Base-by-base conservation (phyloP, 805 yeast genomes). In the Metschnikowia dekortorum region DNA sequence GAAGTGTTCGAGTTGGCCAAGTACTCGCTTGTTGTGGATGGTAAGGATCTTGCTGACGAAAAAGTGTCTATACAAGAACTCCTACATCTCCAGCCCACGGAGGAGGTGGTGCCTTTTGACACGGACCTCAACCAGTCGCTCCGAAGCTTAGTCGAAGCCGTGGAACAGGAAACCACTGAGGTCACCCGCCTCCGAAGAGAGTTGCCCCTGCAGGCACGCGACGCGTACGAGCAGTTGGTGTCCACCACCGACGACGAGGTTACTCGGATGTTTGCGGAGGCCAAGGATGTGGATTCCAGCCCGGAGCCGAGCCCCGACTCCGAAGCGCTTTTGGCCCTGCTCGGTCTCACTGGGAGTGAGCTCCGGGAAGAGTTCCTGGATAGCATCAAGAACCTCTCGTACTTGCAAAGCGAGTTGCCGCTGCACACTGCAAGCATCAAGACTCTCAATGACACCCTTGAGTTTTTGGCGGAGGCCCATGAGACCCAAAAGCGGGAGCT, bases 21-120 rank as follows among this genome's bases (percentile, higher is more conserved):
- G 43, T 68, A 74, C 51, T 80, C 84, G 8, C 54, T 89, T 53
- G 71, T 77, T 1, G 73, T 89, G 13, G 85, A 82, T 59, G 91
- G 87, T 6, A 61, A 59, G 30, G 75, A 74, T 39, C 61, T 72
- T 55, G 57, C 69, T 5, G 52, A 54, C 1, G 63, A 53, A 10
- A 56, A 58, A 18, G 38, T 13, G 48, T 59, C 56, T 9, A 55
- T 67, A 11, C 54, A 50, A 36, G 67, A 65, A 10, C 39, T 67
- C 4, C 52, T 72, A 8, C 54, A 68, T 22, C 53, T 68, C 36
- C 57, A 59, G 34, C 65, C 71, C 5, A 56, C 39, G 37, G 74
- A 69, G 50, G 76, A 76, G 50, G 75, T 82, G 8, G 94, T 85
- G 61, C 89, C 91, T 0, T 86, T 85, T 64, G 92, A 88, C 60